Percentiles rank a stretch among this genome's conserved stretches.
Evolutionary conservation across 2,329 filamentous ascomycete species (phyloP).

Genomic region (Didymella exigua): DNA sequence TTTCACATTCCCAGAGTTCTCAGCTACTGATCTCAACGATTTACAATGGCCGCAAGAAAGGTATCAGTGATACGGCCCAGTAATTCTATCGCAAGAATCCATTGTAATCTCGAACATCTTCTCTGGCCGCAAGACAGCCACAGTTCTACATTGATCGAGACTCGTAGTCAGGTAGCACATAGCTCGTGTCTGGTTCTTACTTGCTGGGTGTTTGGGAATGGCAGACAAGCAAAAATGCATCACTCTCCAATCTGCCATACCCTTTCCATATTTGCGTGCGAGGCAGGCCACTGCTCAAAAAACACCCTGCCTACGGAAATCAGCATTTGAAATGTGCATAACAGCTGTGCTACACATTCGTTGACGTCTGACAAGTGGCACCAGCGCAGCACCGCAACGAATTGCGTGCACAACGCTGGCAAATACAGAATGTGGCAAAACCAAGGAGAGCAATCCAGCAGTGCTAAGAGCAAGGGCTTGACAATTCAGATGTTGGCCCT

Average conservation of each 20-base stretch:
- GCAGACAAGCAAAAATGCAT: too few relatives aligned
- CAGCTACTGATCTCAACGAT: conserved; percentile 20
- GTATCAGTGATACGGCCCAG: neutral
- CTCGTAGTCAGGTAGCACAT: neutral
- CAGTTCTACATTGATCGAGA: neutral
- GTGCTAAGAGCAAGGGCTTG: neutral
- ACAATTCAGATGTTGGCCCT: neutral
- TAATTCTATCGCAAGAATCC: too few relatives aligned
- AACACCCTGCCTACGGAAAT: neutral
- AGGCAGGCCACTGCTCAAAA: neutral
- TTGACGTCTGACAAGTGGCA: conserved; percentile 2
- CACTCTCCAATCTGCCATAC: too few relatives aligned
- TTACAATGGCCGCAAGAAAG: conserved; percentile 28
- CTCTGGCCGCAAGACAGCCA: neutral
- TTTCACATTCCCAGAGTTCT: conserved; percentile 43
- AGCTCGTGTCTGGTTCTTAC: too few relatives aligned
- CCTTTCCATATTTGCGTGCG: too few relatives aligned
- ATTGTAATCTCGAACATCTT: neutral
- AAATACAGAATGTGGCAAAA: neutral
- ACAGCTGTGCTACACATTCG: neutral
- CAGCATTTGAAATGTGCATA: neutral
- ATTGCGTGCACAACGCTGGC: neutral
- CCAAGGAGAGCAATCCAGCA: neutral
- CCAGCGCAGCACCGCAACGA: neutral
- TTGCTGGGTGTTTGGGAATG: too few relatives aligned